Percentiles rank a stretch among this genome's conserved stretches.
phyloP scores from a whole-genome alignment of 441 rosid species.

The Dalechampia spathulata region DNA sequence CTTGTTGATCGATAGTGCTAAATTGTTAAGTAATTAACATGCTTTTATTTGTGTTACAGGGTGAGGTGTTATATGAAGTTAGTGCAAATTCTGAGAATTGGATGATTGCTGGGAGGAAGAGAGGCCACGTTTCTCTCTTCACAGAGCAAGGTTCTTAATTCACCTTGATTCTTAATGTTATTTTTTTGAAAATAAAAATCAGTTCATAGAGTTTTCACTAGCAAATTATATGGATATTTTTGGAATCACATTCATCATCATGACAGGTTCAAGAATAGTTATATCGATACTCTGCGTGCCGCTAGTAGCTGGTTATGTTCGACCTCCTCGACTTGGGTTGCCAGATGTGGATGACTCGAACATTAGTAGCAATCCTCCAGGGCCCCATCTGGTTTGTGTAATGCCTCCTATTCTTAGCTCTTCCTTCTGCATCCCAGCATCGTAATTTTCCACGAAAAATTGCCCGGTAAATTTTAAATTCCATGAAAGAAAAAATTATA shows the following conservation, averaged over 20 bases:
- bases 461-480: slow-evolving; percentile 4
- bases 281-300: slow-evolving; percentile 81
- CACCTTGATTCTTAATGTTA: slow-evolving; percentile 4
- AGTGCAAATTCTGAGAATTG: slow-evolving; percentile 68
- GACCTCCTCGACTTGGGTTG: slow-evolving; percentile 76
- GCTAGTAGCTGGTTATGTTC: slow-evolving; percentile 82
- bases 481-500: slow-evolving; percentile 1
- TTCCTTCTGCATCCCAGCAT: slow-evolving; percentile 71
- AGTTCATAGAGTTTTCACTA: neutral
- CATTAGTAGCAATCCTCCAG: slow-evolving; percentile 82
- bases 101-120: slow-evolving; percentile 99
- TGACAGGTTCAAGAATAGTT: slow-evolving; percentile 77
- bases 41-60: slow-evolving; percentile 31
- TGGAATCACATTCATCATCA: neutral
- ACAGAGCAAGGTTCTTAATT: slow-evolving; percentile 50
- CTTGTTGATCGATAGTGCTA: neutral
- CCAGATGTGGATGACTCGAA: slow-evolving; percentile 60
- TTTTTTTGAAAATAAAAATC: neutral
- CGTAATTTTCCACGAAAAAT: slow-evolving; percentile 7
- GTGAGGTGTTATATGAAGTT: slow-evolving; percentile 84
- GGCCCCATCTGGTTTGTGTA: slow-evolving; percentile 87
- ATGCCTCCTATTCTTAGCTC: slow-evolving; percentile 89
- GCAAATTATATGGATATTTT: slow-evolving; percentile 1
- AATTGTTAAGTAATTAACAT: neutral
- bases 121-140: slow-evolving; percentile 75